Evolutionary conservation across 441 rosid species (phyloP).

Genomic region (Sinapis alba): DNA sequence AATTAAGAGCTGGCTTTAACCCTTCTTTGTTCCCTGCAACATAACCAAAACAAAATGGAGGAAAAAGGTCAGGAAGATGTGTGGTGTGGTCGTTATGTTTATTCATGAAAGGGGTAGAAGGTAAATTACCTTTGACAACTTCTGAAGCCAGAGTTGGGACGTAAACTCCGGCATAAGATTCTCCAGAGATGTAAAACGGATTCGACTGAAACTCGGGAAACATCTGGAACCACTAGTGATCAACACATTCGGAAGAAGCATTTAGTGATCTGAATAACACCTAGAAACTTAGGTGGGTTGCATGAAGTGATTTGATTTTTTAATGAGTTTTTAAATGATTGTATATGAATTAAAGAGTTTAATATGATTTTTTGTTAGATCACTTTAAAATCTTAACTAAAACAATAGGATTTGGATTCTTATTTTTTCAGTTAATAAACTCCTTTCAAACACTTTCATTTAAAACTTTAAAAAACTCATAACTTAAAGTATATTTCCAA

Average conservation of each 20-base stretch:
- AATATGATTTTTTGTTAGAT: too few relatives aligned
- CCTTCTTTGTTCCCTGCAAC: conserved; percentile 44
- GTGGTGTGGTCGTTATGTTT: not conserved
- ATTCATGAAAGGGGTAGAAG: not conserved
- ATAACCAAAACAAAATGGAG: not conserved
- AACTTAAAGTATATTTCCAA: too few relatives aligned
- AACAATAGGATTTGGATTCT: too few relatives aligned
- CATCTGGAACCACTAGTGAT: conserved; percentile 74
- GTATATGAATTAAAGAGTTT: too few relatives aligned
- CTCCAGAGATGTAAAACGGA: conserved; percentile 83
- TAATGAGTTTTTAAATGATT: too few relatives aligned
- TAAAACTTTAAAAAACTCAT: too few relatives aligned
- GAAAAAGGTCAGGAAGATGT: not conserved
- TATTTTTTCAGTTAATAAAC: too few relatives aligned
- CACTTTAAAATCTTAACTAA: too few relatives aligned
- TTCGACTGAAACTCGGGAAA: conserved; percentile 77
- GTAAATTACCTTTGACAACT: conserved; percentile 64
- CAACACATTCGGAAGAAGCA: conserved; percentile 5
- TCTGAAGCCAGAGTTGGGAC: conserved; percentile 87
- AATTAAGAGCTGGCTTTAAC: conserved; percentile 59
- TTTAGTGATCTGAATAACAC: not conserved
- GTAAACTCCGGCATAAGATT: conserved; percentile 88
- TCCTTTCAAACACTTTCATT: too few relatives aligned
- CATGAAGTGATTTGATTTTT: too few relatives aligned
- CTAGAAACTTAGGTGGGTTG: not conserved